These are phyloP conservation scores for Thinopyrum elongatum DNA, from an alignment of 176 grass and related monocot genomes.

Conservation along the genomic window DNA sequence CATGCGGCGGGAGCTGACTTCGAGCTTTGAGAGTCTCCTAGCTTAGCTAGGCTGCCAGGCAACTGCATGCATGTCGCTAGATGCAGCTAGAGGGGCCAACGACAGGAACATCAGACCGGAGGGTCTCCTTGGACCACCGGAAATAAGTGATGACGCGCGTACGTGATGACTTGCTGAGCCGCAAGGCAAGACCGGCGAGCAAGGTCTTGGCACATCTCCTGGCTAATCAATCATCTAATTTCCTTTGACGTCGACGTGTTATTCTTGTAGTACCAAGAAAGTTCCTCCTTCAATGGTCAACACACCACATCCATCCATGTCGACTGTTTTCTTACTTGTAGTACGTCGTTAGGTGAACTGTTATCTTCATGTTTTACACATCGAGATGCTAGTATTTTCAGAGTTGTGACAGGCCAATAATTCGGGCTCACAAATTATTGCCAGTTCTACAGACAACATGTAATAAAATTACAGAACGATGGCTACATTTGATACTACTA, in stretches of 20 bases:
- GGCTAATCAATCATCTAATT: background rate
- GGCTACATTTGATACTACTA: too few species aligned
- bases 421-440: background rate
- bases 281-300: background rate
- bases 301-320: background rate
- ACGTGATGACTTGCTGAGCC: background rate
- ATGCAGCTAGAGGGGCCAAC: too few species aligned
- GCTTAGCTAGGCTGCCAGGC: too few species aligned
- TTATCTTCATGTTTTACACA: too few species aligned
- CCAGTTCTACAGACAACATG: background rate
- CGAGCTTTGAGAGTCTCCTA: background rate
- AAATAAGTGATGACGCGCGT: too few species aligned
- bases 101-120: too few species aligned
- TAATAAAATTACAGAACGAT: too few species aligned
- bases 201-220: background rate
- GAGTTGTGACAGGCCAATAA: background rate
- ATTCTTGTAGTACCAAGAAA: background rate
- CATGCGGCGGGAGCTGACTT: background rate
- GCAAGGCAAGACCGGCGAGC: background rate
- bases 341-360: too few species aligned
- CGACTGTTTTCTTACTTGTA: too few species aligned
- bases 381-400: background rate
- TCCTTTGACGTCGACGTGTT: background rate
- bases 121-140: too few species aligned
- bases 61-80: background rate